phyloP scores from a whole-genome alignment of 495 filamentous ascomycete genomes.

The Aspergillus olivimuriae region DNA sequence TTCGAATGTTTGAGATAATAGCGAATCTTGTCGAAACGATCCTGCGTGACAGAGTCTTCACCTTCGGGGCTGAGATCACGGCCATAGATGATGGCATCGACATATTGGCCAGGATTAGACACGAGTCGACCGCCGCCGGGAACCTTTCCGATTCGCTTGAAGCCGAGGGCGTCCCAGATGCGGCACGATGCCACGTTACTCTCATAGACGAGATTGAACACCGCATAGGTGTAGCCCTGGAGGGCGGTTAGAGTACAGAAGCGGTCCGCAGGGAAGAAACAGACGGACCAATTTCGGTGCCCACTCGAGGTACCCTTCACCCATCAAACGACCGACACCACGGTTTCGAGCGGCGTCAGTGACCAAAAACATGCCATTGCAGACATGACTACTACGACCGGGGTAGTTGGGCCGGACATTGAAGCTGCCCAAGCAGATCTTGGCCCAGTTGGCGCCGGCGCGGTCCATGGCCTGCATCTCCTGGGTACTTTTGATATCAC shows the following conservation, averaged over 20 bases:
- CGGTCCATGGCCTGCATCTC: slow-evolving; percentile 50
- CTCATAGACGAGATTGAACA: slow-evolving; percentile 98
- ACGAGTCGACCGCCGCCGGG: slow-evolving; percentile 81
- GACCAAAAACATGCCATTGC: slow-evolving; percentile 92
- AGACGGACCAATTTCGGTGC: slow-evolving; percentile 71
- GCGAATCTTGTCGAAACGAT: slow-evolving; percentile 96
- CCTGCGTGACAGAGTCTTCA: slow-evolving; percentile 88
- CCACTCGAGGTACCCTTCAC: slow-evolving; percentile 91
- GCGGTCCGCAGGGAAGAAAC: background rate
- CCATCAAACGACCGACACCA: slow-evolving; percentile 89
- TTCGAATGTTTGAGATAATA: slow-evolving; percentile 94
- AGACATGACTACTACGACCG: slow-evolving; percentile 90
- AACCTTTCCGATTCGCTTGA: slow-evolving; percentile 91
- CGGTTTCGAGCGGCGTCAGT: slow-evolving; percentile 84
- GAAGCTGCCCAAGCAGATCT: slow-evolving; percentile 85
- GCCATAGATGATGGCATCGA: slow-evolving; percentile 97
- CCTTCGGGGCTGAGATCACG: slow-evolving; percentile 71
- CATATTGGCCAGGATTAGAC: slow-evolving; percentile 69
- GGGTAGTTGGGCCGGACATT: slow-evolving; percentile 98
- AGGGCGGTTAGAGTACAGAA: background rate
- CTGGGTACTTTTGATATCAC: slow-evolving; percentile 62
- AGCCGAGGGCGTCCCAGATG: slow-evolving; percentile 97
- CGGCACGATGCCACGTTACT: slow-evolving; percentile 92
- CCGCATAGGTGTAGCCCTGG: slow-evolving; percentile 86
- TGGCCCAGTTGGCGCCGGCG: slow-evolving; percentile 68